Base-by-base conservation (phyloP, 1,139 yeast species). In the Saccharomyces pastorianus region DNA sequence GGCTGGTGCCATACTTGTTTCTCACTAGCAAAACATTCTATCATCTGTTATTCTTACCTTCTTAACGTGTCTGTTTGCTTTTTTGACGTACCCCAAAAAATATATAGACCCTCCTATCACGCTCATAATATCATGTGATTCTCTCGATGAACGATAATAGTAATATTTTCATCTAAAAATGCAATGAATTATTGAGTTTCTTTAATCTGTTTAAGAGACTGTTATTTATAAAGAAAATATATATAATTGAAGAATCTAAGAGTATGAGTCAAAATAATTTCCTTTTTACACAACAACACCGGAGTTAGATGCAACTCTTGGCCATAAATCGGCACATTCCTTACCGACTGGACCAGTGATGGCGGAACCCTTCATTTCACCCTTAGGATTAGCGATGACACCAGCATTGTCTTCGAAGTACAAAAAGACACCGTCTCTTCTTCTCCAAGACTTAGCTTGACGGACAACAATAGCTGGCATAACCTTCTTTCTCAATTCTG, bases 311-410 rank as follows among this genome's bases (percentile, higher is more conserved):
- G 99, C 99, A 81, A 93, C 93, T 85, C 99, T 91, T 78, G 99
- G 99, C 99, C 99, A 93, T 79, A 93, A 88, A 77, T 93, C 99
- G 77, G 99, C 99, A 83, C 99, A 93, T 84, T 93, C 99, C 84
- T 93, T 93, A 79, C 97, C 99, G 75, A 93, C 99, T 73, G 99
- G 99, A 79, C 99, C 99, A 74, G 99, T 93, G 77, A 95, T 93
- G 74, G 99, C 99, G 69, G 99, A 93, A 80, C 99, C 99, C 85
- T 93, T 93, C 99, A 95, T 95, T 82, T 93, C 99, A 84, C 99
- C 99, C 93, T 93, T 93, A 76, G 99, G 99, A 83, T 93, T 93
- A 76, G 93, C 99, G 75, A 93, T 93, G 78, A 95, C 99, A 86
- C 99, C 99, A 67, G 99, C 99, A 76, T 93, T 93, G 82, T 93